Conservation (phyloP, 352 stramenopile species). For the Phytopythium vexans region DNA sequence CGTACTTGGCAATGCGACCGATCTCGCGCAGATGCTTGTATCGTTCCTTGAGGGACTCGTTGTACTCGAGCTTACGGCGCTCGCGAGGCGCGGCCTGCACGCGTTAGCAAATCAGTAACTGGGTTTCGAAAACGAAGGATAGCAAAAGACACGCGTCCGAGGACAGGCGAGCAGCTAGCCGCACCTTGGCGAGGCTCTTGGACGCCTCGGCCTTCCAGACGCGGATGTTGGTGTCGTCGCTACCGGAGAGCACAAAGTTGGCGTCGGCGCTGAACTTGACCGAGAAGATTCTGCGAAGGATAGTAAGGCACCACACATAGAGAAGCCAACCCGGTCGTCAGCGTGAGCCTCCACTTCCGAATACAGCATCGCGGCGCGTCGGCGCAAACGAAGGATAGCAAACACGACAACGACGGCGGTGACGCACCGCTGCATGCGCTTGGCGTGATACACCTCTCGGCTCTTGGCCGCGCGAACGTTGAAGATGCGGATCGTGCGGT, state of each 20-base stretch:
- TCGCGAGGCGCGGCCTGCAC: constrained; percentile 64
- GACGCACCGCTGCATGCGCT: constrained; percentile 96
- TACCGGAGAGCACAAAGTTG: constrained; percentile 97
- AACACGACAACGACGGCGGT: not conserved
- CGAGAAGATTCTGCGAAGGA: constrained; percentile 59
- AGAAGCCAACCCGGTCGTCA: constrained; percentile 10
- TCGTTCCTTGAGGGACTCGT: constrained; percentile 95
- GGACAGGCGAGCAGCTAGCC: constrained; percentile 14
- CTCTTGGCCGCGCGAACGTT: constrained; percentile 80
- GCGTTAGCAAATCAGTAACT: not conserved
- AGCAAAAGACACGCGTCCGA: constrained; percentile 4
- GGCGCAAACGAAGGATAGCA: not conserved
- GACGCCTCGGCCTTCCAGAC: constrained; percentile 98
- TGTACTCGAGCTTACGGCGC: constrained; percentile 94
- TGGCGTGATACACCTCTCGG: constrained; percentile 96
- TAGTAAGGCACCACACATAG: not conserved
- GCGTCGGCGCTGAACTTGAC: constrained; percentile 85
- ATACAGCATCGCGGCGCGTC: not conserved
- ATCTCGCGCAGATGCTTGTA: constrained; percentile 95
- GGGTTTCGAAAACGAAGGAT: constrained; percentile 6
- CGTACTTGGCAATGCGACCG: constrained; percentile 88
- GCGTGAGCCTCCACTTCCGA: no score
- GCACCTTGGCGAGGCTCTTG: constrained; percentile 92
- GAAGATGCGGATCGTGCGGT: constrained; percentile 99
- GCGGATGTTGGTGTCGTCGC: constrained; percentile 99